phyloP scores from a whole-genome alignment of 2,329 filamentous ascomycete genomes.

The Geosmithia putterillii region DNA sequence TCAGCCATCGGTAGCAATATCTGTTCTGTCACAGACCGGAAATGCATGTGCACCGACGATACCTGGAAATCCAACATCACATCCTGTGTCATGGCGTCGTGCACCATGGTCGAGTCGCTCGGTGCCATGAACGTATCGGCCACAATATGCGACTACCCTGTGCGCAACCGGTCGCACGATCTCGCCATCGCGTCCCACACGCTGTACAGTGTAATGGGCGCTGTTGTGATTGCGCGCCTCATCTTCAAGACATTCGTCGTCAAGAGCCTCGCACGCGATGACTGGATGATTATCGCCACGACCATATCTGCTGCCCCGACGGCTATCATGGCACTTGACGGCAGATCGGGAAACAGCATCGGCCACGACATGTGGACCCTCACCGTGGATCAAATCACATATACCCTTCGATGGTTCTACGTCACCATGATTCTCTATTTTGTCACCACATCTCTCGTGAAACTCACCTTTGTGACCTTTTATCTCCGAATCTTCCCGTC shows the following conservation, averaged over 20 bases:
- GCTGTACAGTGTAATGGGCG: slow-evolving; percentile 18
- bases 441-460: slow-evolving; percentile 23
- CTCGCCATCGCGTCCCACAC: slow-evolving; percentile 15
- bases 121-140: slow-evolving; percentile 9
- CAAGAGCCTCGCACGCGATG: slow-evolving; percentile 20
- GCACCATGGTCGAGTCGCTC: background rate
- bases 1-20: background rate
- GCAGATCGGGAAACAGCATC: slow-evolving; percentile 20
- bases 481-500: slow-evolving; percentile 36
- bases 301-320: slow-evolving; percentile 14
- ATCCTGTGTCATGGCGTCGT: background rate
- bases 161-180: slow-evolving; percentile 15
- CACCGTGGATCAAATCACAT: slow-evolving; percentile 21
- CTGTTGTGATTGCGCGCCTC: slow-evolving; percentile 23
- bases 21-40: background rate
- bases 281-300: slow-evolving; percentile 18
- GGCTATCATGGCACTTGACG: slow-evolving; percentile 14
- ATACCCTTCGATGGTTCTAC: slow-evolving; percentile 25
- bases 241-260: slow-evolving; percentile 16
- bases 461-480: slow-evolving; percentile 35
- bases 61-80: background rate
- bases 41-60: background rate
- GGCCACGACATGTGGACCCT: slow-evolving; percentile 34
- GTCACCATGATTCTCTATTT: slow-evolving; percentile 28
- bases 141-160: slow-evolving; percentile 9